phyloP scores from a whole-genome alignment of 208 protist genomes.

The Trypanosoma cruzi region DNA sequence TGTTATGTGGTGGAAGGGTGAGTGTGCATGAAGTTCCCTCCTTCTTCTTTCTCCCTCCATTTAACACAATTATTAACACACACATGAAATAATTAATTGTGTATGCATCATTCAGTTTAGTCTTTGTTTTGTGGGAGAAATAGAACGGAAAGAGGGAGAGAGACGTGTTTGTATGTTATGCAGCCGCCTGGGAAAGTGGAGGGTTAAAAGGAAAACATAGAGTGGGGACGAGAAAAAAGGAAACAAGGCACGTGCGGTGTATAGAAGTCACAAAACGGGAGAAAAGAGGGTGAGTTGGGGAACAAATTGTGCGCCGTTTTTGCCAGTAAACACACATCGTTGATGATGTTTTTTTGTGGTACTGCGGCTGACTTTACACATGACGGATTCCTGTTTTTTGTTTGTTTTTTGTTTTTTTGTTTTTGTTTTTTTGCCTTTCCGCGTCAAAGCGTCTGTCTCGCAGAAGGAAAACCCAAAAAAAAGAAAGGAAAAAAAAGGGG shows the following conservation, averaged over 20 bases:
- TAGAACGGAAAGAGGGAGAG: not conserved
- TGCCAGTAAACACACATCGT: not conserved
- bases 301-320: not conserved
- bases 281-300: not conserved
- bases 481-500: not conserved
- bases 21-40: not conserved
- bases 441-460: not conserved
- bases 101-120: not conserved
- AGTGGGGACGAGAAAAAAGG: not conserved
- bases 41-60: not conserved
- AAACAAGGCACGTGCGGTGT: not conserved
- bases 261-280: not conserved
- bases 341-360: not conserved
- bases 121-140: not conserved
- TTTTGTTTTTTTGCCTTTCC: conserved; percentile 11
- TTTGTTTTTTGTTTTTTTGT: conserved; percentile 2
- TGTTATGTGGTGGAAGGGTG: not conserved
- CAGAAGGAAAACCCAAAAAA: conserved; percentile 4
- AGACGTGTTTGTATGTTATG: not conserved
- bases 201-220: not conserved
- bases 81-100: not conserved
- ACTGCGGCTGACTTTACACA: not conserved
- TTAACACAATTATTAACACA: not conserved
- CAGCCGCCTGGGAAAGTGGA: not conserved
- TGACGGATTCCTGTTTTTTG: not conserved